Evolutionary conservation across 2,329 filamentous ascomycete genomes (phyloP), one percentile per base, ranked within the genome.

Genomic region (Ceratocystis lukuohia): DNA sequence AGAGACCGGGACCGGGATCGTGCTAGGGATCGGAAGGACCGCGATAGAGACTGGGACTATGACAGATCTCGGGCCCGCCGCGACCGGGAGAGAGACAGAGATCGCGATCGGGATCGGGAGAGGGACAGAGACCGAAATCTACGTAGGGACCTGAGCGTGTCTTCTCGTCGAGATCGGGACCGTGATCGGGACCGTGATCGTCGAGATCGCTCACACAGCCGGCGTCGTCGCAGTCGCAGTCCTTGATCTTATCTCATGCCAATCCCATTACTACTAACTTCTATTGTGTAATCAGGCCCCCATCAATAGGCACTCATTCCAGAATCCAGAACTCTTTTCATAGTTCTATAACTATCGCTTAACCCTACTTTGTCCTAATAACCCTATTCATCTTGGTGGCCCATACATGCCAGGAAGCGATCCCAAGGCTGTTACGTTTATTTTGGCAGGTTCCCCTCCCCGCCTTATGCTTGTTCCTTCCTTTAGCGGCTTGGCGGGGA

Each of bases 1-100:
- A 69, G 70, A 64, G 69, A 71, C 48, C 30, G 71, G 3, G 70
- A 69, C 44, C 48, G 70, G 5, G 69, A 69, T 46, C 67, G 71
- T 6, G 64, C 46, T 12, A 30, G 64, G 20, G 67, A 68, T 30
- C 59, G 64, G 17, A 22, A 53, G 10, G 69, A 69, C 45, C 67
- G 71, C 5, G 30, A 46, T 15, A 20, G 57, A 5, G 73, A 76
- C 59, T 69, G 74, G 65, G 74, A 75, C 57, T 33, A 64, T 3
- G 68, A 71, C 10, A 69, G 72, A 20, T 71, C 73, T 37, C 65
- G 70, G 45, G 71, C 12, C 10, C 37, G 72, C 62, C 64, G 72
- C 41, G 69, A 69, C 44, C 61, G 62, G 12, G 61, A 64, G 66
- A 69, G 70, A 65, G 69, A 71, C 48, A n/a, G 71, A 3, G 28